Percentiles rank a stretch among this genome's conserved stretches.
phyloP scores from a whole-genome alignment of 2,329 filamentous ascomycete species.

The Sclerotinia spermophila region DNA sequence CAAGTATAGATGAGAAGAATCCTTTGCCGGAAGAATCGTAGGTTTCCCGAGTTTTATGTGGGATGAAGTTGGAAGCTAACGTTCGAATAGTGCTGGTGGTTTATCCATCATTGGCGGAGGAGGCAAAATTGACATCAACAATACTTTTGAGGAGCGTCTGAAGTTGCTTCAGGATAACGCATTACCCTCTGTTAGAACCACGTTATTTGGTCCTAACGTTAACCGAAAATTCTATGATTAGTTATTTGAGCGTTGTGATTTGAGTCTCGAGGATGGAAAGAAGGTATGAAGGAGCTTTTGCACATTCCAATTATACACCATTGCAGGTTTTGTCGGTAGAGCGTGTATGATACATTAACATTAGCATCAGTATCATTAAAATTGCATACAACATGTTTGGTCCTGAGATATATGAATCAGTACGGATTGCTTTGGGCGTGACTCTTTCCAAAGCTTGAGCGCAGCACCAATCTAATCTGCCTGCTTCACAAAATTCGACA shows the following conservation, averaged over 20 bases:
- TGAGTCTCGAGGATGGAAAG: conserved; percentile 5
- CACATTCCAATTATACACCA: conserved; percentile 23
- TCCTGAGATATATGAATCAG: neutral
- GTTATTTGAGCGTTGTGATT: conserved; percentile 26
- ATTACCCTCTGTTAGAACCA: conserved; percentile 77
- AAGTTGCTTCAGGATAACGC: conserved; percentile 79
- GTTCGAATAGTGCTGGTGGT: conserved; percentile 68
- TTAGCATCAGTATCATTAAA: conserved; percentile 17
- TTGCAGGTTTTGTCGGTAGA: conserved; percentile 29
- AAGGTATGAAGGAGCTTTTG: conserved; percentile 15
- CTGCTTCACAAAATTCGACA: conserved; percentile 31
- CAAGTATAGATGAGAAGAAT: conserved; percentile 74
- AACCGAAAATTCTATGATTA: conserved; percentile 97
- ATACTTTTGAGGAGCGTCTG: conserved; percentile 92
- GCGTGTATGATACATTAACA: conserved; percentile 36
- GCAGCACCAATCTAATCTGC: neutral
- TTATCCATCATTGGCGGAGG: conserved; percentile 73
- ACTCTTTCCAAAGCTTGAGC: neutral
- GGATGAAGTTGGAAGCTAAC: conserved; percentile 15
- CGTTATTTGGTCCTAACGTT: conserved; percentile 88
- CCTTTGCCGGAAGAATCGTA: conserved; percentile 79
- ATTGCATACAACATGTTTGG: conserved; percentile 7
- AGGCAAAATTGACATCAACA: conserved; percentile 98
- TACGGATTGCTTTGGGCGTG: neutral
- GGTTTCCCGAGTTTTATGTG: conserved; percentile 41